Percentiles rank a stretch among this genome's conserved stretches.
Conservation (phyloP, 768 basidiomycete genomes). For the Asterophora lycoperdoides region DNA sequence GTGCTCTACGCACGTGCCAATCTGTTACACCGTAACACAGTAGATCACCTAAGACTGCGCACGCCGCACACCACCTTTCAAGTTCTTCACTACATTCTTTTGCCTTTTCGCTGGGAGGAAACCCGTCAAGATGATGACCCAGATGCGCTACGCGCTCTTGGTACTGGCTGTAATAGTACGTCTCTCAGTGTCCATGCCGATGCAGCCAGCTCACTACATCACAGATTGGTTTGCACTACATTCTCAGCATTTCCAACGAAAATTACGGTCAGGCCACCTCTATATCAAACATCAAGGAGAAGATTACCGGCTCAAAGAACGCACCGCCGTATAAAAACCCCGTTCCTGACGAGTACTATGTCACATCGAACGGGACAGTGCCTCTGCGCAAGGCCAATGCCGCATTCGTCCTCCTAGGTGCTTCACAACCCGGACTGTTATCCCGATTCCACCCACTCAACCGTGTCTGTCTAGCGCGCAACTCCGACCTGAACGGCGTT, state of each 20-base stretch:
- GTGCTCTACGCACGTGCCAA: no score
- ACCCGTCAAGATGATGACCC: constrained; percentile 46
- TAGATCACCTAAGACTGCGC: no score
- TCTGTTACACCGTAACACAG: no score
- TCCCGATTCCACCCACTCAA: no score
- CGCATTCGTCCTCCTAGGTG: constrained; percentile 73
- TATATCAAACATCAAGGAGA: constrained; percentile 37
- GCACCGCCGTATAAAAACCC: constrained; percentile 52
- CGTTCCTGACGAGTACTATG: constrained; percentile 58
- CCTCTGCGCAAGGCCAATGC: constrained; percentile 72
- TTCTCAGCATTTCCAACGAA: constrained; percentile 63
- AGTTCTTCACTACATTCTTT: not conserved
- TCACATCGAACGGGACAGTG: constrained; percentile 31
- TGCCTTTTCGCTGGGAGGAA: constrained; percentile 9
- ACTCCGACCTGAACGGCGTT: constrained; percentile 56
- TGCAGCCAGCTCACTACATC: not conserved
- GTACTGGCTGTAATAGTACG: constrained; percentile 45
- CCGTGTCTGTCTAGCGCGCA: constrained; percentile 42
- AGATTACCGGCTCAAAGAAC: constrained; percentile 23
- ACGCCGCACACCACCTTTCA: not conserved
- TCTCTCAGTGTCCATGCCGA: constrained; percentile 2
- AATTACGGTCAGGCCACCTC: constrained; percentile 61
- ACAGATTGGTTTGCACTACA: constrained; percentile 56
- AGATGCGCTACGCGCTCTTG: constrained; percentile 51
- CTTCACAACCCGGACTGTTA: constrained; percentile 2